These are phyloP conservation scores for Trichoderma afroharzianum DNA, from an alignment of 2,329 filamentous ascomycete genomes.

Conservation along the genomic window DNA sequence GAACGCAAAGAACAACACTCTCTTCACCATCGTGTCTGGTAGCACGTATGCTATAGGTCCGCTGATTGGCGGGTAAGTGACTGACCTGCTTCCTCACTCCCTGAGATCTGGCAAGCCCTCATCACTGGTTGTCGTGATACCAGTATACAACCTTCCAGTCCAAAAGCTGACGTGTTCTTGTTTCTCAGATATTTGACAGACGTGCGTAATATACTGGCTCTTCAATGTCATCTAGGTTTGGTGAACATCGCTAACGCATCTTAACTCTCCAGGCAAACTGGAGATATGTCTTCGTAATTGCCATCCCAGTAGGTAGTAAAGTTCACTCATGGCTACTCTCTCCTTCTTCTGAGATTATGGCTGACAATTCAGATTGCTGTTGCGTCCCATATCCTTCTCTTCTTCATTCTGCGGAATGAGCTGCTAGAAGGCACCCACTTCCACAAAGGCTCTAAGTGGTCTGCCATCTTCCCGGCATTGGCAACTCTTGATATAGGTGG, in stretches of 20 bases:
- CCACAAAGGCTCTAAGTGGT: not conserved
- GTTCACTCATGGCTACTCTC: not conserved
- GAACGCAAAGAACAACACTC: not conserved
- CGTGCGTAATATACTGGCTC: not conserved
- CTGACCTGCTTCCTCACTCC: not conserved
- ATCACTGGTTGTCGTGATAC: not conserved
- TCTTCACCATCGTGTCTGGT: not conserved
- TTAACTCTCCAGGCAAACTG: not conserved
- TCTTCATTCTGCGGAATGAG: not conserved
- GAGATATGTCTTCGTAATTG: not conserved
- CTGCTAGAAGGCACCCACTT: not conserved
- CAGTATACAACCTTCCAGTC: not conserved
- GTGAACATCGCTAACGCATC: not conserved
- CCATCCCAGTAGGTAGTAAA: not conserved
- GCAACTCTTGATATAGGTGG: not conserved
- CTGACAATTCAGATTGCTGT: not conserved
- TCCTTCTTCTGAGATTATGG: not conserved
- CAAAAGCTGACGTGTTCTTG: not conserved
- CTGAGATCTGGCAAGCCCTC: not conserved
- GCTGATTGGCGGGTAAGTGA: not conserved
- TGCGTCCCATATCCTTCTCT: not conserved
- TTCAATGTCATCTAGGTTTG: not conserved
- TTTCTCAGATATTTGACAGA: not conserved
- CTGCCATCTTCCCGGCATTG: not conserved
- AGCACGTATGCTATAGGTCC: not conserved